Conservation (phyloP, 768 basidiomycete genomes). For the Boletus reticuloceps region DNA sequence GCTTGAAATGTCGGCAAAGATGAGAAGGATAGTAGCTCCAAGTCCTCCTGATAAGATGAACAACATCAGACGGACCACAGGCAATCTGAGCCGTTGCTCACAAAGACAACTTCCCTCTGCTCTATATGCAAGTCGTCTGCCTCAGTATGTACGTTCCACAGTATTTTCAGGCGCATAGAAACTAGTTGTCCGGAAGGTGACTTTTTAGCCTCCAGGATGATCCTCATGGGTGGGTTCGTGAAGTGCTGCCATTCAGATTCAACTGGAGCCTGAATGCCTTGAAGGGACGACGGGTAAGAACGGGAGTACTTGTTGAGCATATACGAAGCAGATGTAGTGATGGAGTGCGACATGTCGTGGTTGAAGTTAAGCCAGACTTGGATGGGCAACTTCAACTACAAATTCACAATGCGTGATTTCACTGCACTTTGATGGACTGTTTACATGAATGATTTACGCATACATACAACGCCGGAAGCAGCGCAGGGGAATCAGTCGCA, state of each 20-base stretch:
- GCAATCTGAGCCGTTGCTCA: slow-evolving; percentile 35
- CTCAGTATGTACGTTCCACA: slow-evolving; percentile 54
- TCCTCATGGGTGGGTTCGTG: slow-evolving; percentile 62
- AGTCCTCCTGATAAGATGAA: slow-evolving; percentile 56
- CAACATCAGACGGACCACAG: neutral
- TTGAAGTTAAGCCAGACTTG: neutral
- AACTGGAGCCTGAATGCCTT: slow-evolving; percentile 17
- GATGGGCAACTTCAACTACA: neutral
- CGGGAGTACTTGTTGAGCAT: slow-evolving; percentile 64
- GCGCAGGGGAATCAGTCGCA: slow-evolving; percentile 52
- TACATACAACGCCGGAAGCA: slow-evolving; percentile 1
- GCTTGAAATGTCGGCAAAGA: slow-evolving; percentile 34
- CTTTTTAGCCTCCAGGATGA: slow-evolving; percentile 61
- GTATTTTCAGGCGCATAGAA: slow-evolving; percentile 61
- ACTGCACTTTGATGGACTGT: neutral
- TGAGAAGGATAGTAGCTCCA: slow-evolving; percentile 72
- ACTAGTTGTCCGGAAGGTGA: slow-evolving; percentile 48
- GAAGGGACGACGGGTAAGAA: slow-evolving; percentile 44
- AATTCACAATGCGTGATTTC: neutral
- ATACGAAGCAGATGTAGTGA: slow-evolving; percentile 58
- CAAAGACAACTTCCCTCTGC: slow-evolving; percentile 63
- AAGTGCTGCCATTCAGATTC: slow-evolving; percentile 76
- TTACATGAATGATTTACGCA: slow-evolving; percentile 1
- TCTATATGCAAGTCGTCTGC: slow-evolving; percentile 37
- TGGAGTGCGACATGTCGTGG: slow-evolving; percentile 33